A percentile compares a stretch with the other conserved stretches of the same genome.
These are phyloP conservation scores for Penicillium crystallinum DNA, from an alignment of 495 filamentous ascomycete species.

Conservation along the genomic window DNA sequence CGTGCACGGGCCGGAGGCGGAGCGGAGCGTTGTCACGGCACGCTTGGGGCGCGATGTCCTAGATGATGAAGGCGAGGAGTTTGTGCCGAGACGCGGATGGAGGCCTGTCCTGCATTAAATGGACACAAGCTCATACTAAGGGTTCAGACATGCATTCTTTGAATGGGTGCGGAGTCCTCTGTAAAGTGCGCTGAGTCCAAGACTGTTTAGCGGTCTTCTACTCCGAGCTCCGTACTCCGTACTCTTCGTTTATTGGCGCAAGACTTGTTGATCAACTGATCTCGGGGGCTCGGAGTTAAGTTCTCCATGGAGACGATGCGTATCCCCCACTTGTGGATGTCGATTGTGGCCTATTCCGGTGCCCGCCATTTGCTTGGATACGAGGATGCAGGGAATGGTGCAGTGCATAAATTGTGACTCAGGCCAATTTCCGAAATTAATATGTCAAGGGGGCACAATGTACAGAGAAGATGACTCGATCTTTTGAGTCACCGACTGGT, in stretches of 20 bases:
- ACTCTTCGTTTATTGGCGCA: no score
- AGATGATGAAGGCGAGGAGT: slow-evolving; percentile 50
- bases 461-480: no score
- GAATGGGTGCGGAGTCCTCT: no score
- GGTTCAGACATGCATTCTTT: not conserved
- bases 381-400: not conserved
- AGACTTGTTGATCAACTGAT: not conserved
- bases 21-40: slow-evolving; percentile 60
- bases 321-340: not conserved
- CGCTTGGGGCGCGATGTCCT: slow-evolving; percentile 52
- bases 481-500: not conserved
- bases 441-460: no score
- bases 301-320: not conserved
- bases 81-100: slow-evolving; percentile 53
- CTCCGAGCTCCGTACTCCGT: no score
- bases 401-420: not conserved
- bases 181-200: no score
- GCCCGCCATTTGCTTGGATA: not conserved
- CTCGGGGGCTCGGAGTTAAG: not conserved
- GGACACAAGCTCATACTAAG: not conserved
- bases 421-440: not conserved
- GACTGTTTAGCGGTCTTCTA: no score
- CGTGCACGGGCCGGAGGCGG: slow-evolving; percentile 51
- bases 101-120: slow-evolving; percentile 46
- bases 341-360: not conserved